Base-by-base conservation (phyloP, 495 filamentous ascomycete species). In the Cercophora sp. region DNA sequence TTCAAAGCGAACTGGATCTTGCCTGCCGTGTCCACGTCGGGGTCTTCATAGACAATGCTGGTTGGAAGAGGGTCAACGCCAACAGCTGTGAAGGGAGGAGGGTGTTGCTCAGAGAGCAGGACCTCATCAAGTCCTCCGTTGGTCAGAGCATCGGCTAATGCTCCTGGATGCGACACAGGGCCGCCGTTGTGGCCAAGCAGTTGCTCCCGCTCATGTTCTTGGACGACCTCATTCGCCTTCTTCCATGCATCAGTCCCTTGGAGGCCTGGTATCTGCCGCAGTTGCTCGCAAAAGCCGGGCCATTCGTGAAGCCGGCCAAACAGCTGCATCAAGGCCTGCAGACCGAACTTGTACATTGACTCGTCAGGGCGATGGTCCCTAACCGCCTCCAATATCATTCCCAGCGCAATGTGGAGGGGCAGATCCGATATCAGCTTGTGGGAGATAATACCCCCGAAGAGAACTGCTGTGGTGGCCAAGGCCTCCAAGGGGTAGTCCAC, bases 311-410 rank as follows among this genome's bases (percentile, higher is more conserved):
- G 79, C 36, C 91, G 83, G 25, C 79, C 74, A 37, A 86, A 82
- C 45, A 96, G 79, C 63, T 96, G 89, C 51, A 96, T 83, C 26
- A 99, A 83, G 6, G 93, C 94, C 63, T 97, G 92, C n/a, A 97
- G 79, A 1, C 93, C 93, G 64, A 99, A 99, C 58, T 96, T 96
- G 73, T 91, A 97, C 93, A 99, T 97, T 0, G 86, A 82, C 43
- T 88, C 80, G 13, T 91, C 85, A 8, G 87, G 79, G 4, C 78
- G 74, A 57, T 90, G 86, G 53, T 96, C 89, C 39, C 87, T 75
- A 10, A 97, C 91, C 11, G 94, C 88, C 67, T 99, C 92, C 25
- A 96, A 76, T 53, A 99, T 91, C 93, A 99, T 97, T 4, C 86
- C 89, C 37, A 96, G 73, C 9, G 87, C 93, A 48, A 96, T 89